Base-by-base conservation (phyloP, 1,284 basidiomycete genomes). In the Pseudozyma sp. region DNA sequence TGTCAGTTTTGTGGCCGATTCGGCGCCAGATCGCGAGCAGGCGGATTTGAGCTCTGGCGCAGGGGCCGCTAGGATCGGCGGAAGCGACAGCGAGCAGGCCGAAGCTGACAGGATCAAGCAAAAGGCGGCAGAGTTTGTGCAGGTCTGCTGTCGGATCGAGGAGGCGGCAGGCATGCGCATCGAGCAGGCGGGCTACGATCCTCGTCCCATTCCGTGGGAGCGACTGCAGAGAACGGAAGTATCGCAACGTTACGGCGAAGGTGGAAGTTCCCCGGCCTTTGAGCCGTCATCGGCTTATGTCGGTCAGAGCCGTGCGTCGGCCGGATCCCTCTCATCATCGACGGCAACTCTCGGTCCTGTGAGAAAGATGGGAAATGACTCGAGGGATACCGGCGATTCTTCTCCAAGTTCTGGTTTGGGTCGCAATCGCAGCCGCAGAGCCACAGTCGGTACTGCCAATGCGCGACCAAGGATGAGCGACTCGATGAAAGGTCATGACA, bases 151-250 rank as follows among this genome's bases (percentile, higher is more conserved):
- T 46, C 58, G 67, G 9, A 61, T 80, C 43, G 78, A 81, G 31
- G 78, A 77, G 24, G 44, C 67, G n/a, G 78, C 71, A 16, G 78
- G 78, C 17, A 60, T 55, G 34, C 68, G 66, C 50, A 61, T 80
- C 54, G 78, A 81, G 47, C 54, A 54, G 43, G 79, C 79, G 5
- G 79, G 79, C 35, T 75, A 53, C 45, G 69, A 81, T 45, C 69
- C 79, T 17, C 43, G 53, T 29, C 75, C 77, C 9, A 60, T 77
- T 4, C 58, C 62, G 4, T 59, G 63, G 43, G 56, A 67, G 37
- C 64, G 64, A 8, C 34, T 68, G 35, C 66, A 63, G 30, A 51
- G 55, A 37, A 37, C 43, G 8, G 60, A 44, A 1, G 24, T 54
- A 37, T 31, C 54, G 9, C 37, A 34, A 30, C 52, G 34, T 10